phyloP scores from a whole-genome alignment of 2,329 filamentous ascomycete genomes.

The Drechslerella coelobrocha region DNA sequence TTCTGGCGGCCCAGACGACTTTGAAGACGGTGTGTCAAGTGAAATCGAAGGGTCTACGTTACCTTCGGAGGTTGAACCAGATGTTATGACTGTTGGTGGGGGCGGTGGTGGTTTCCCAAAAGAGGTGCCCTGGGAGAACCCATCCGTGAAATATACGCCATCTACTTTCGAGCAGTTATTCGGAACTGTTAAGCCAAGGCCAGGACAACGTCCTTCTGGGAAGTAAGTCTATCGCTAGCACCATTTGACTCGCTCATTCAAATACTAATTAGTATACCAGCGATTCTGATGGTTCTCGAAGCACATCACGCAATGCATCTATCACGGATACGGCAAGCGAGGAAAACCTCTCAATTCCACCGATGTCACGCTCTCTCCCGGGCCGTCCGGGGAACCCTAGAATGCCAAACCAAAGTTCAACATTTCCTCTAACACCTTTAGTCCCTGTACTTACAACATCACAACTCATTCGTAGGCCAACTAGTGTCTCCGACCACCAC shows the following conservation, averaged over 20 bases:
- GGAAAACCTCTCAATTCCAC: constrained; percentile 37
- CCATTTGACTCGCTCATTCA: not conserved
- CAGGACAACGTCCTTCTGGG: constrained; percentile 21
- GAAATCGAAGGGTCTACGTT: constrained; percentile 39
- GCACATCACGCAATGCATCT: constrained; percentile 44
- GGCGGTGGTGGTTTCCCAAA: constrained; percentile 47
- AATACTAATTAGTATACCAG: constrained; percentile 21
- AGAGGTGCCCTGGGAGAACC: constrained; percentile 46
- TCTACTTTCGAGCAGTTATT: constrained; percentile 30
- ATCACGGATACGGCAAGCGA: constrained; percentile 47
- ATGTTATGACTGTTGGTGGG: constrained; percentile 39
- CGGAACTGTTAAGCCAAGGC: constrained; percentile 21
- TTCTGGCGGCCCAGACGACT: constrained; percentile 32
- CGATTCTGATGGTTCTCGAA: constrained; percentile 42
- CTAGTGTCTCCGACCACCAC: constrained; percentile 30
- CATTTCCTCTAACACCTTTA: constrained; percentile 17
- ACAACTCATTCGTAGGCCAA: constrained; percentile 25
- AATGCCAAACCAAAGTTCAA: constrained; percentile 6
- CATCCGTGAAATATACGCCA: constrained; percentile 47
- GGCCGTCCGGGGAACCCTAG: constrained; percentile 20
- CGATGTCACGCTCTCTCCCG: constrained; percentile 39
- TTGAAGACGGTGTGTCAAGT: constrained; percentile 41
- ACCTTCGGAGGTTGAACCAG: constrained; percentile 37
- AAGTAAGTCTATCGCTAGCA: constrained; percentile 24
- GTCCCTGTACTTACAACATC: constrained; percentile 20